These are phyloP conservation scores for Scenedesmus sp. DNA, from an alignment of 163 green algal species.

Conservation along the genomic window DNA sequence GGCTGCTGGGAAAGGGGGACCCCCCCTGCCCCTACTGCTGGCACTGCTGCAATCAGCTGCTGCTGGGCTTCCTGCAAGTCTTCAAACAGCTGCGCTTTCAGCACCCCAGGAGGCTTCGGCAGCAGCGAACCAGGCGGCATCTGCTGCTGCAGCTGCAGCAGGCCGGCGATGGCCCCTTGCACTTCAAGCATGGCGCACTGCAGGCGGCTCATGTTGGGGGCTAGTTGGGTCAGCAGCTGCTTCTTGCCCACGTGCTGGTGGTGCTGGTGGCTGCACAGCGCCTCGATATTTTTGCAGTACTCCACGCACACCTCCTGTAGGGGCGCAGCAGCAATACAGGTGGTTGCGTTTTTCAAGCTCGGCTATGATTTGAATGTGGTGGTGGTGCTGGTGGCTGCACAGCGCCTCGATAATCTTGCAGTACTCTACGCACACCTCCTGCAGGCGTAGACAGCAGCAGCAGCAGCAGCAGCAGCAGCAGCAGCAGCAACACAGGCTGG, in stretches of 20 bases:
- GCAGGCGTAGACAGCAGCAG: no score
- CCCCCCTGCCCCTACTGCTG: background rate
- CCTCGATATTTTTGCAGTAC: background rate
- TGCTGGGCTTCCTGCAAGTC: background rate
- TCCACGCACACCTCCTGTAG: background rate
- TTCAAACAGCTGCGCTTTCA: no score
- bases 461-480: no score
- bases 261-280: background rate
- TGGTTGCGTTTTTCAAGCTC: no score
- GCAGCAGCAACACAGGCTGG: no score
- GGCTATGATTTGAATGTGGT: no score
- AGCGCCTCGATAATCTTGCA: no score
- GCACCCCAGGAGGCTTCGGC: no score
- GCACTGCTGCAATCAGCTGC: background rate
- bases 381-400: no score
- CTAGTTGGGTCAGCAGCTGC: background rate
- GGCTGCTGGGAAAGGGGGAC: no score
- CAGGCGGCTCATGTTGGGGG: background rate
- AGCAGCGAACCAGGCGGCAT: background rate
- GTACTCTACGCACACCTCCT: no score
- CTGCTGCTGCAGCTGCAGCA: background rate
- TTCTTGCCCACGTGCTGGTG: background rate
- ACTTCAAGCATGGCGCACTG: background rate
- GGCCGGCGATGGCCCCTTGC: background rate
- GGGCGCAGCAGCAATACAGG: background rate